Evolutionary conservation across 2,329 filamentous ascomycete species (phyloP), one percentile per base, ranked within the genome.

Genomic region (Paraconiothyrium sp.): DNA sequence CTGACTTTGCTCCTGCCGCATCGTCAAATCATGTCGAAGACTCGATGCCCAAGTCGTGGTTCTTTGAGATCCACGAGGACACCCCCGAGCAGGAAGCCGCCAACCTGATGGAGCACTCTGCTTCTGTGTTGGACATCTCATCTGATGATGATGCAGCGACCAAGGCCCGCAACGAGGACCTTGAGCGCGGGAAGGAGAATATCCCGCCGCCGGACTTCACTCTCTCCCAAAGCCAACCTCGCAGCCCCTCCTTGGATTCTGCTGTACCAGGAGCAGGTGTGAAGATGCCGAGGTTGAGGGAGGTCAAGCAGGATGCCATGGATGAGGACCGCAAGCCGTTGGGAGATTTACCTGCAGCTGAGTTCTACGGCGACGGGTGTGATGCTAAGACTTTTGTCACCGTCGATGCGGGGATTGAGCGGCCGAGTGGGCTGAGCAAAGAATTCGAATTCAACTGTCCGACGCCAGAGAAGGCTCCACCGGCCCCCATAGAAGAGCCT

Each of bases 41-140:
- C 37, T 85, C 85, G 60, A 81, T 83, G 80, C 81, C 84, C 24
- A 85, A 84, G 61, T 76, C 78, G 61, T 97, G 93, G 94, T 91
- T 91, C 82, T 98, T 99, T 75, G 91, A 94, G 61, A 98, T 99
- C 72, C 90, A 97, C 76, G 92, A 97, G 76, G 94, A 99, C 78
- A 93, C 92, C 0, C 88, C 91, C 8, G 92, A 97, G 76, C 92
- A 97, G 75, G 90, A 97, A 75, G 92, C 95, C 79, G 92, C 93
- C 71, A 97, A 97, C 72, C 83, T 97, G 43, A 92, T 98, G 81
- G 92, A 97, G 79, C 94, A 97, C 82, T 91, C 90, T 59, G 94
- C 94, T 8, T 90, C 90, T 66, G 89, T 90, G 0, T 86, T 98
- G 3, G 94, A 98, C 75, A 93, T 98, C 72, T 93, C 89, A 68